Evolutionary conservation across 2,329 filamentous ascomycete genomes (phyloP).

Genomic region (Stachybotrys elegans): DNA sequence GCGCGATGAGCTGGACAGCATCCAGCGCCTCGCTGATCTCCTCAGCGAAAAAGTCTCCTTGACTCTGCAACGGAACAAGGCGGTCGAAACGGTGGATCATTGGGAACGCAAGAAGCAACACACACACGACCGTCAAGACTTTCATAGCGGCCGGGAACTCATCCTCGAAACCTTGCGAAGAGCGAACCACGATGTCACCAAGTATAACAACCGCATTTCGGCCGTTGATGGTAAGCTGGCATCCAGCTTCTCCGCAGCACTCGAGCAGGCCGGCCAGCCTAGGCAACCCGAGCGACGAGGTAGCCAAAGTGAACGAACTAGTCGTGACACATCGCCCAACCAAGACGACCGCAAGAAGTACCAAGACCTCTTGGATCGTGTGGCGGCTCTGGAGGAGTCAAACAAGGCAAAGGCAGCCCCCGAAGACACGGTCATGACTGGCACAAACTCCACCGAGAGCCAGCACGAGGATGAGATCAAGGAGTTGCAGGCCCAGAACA

Average conservation of each 20-base stretch:
- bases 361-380: not conserved
- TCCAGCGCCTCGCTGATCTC: conserved; percentile 12
- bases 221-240: conserved; percentile 8
- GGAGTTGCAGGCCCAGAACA: no score
- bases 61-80: conserved; percentile 11
- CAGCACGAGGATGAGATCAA: no score
- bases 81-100: conserved; percentile 8
- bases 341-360: no score
- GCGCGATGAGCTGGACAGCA: no score
- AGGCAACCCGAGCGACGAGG: no score
- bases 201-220: conserved; percentile 6
- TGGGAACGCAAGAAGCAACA: conserved; percentile 9
- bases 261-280: no score
- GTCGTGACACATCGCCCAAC: no score
- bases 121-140: conserved; percentile 14
- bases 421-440: no score
- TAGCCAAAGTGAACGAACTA: no score
- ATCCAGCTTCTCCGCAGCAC: not conserved
- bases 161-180: conserved; percentile 11
- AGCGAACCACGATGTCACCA: conserved; percentile 7
- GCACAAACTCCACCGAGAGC: no score
- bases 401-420: no score
- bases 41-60: conserved; percentile 16
- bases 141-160: conserved; percentile 12
- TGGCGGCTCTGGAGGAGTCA: no score